These are phyloP conservation scores for Cryptococcus depauperatus DNA, from an alignment of 1,284 basidiomycete genomes.

Conservation along the genomic window DNA sequence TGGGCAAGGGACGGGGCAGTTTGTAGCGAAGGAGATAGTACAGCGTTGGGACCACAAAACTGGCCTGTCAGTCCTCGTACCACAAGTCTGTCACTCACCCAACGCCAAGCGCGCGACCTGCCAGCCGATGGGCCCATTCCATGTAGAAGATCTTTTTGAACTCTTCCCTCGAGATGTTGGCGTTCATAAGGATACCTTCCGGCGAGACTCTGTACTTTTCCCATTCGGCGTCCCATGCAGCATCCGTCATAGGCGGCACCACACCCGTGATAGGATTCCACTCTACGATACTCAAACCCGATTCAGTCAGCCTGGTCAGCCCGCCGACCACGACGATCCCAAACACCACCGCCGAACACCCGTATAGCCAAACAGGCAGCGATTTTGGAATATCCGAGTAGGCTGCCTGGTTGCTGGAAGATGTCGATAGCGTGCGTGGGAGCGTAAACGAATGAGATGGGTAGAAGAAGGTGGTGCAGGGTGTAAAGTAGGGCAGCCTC, in stretches of 20 bases:
- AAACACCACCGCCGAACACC: slow-evolving; percentile 76
- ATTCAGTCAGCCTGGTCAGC: slow-evolving; percentile 93
- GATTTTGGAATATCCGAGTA: slow-evolving; percentile 53
- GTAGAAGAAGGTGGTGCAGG: slow-evolving; percentile 10
- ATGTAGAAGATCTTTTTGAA: slow-evolving; percentile 98
- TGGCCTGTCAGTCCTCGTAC: slow-evolving; percentile 19
- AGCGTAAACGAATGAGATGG: slow-evolving; percentile 8
- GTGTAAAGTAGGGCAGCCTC: slow-evolving; percentile 12
- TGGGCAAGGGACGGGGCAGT: slow-evolving; percentile 57
- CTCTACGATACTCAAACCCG: slow-evolving; percentile 94
- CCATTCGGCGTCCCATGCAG: slow-evolving; percentile 84
- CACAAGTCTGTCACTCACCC: slow-evolving; percentile 24
- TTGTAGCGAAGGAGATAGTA: slow-evolving; percentile 67
- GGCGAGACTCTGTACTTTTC: slow-evolving; percentile 92
- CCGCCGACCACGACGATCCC: slow-evolving; percentile 93
- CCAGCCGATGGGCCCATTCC: slow-evolving; percentile 95
- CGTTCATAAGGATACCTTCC: slow-evolving; percentile 91
- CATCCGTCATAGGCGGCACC: slow-evolving; percentile 67
- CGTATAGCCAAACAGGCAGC: slow-evolving; percentile 70
- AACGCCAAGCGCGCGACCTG: slow-evolving; percentile 84
- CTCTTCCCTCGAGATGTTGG: slow-evolving; percentile 73
- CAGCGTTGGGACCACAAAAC: slow-evolving; percentile 67
- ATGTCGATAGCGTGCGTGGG: slow-evolving; percentile 5
- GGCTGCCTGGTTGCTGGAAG: neutral
- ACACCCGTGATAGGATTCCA: slow-evolving; percentile 92